Conservation (phyloP, 2,329 filamentous ascomycete species). For the Colletotrichum euphorbiae region DNA sequence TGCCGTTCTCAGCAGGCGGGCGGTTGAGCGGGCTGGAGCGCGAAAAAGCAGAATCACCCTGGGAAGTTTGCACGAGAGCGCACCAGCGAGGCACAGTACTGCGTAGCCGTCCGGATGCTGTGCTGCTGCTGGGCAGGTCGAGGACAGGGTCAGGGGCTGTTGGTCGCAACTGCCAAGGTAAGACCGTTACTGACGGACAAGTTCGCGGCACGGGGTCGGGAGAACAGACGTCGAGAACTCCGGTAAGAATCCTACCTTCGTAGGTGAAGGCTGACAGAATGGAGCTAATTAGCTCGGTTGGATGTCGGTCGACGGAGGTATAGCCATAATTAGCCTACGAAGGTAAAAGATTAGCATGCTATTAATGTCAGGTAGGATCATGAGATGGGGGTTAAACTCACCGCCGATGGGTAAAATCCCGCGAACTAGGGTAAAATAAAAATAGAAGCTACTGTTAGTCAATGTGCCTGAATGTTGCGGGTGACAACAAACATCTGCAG, state of each 20-base stretch:
- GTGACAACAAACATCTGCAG: slow-evolving; percentile 40
- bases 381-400: slow-evolving; percentile 17
- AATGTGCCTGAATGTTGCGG: slow-evolving; percentile 31
- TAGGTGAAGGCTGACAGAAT: not conserved
- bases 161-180: slow-evolving; percentile 17
- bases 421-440: slow-evolving; percentile 49
- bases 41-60: slow-evolving; percentile 27
- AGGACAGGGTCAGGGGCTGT: slow-evolving; percentile 18
- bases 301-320: not conserved
- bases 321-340: slow-evolving; percentile 33
- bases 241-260: no score
- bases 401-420: slow-evolving; percentile 25
- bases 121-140: slow-evolving; percentile 16
- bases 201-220: slow-evolving; percentile 41
- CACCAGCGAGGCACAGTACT: slow-evolving; percentile 6
- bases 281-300: slow-evolving; percentile 22
- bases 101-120: slow-evolving; percentile 8
- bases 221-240: slow-evolving; percentile 15
- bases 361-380: slow-evolving; percentile 7
- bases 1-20: slow-evolving; percentile 22
- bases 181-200: slow-evolving; percentile 26
- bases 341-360: slow-evolving; percentile 7
- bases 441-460: slow-evolving; percentile 47
- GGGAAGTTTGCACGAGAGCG: not conserved
- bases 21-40: slow-evolving; percentile 3